Evolutionary conservation across 1,139 yeast genomes (phyloP).

Genomic region (Yamadazyma taylorii): DNA sequence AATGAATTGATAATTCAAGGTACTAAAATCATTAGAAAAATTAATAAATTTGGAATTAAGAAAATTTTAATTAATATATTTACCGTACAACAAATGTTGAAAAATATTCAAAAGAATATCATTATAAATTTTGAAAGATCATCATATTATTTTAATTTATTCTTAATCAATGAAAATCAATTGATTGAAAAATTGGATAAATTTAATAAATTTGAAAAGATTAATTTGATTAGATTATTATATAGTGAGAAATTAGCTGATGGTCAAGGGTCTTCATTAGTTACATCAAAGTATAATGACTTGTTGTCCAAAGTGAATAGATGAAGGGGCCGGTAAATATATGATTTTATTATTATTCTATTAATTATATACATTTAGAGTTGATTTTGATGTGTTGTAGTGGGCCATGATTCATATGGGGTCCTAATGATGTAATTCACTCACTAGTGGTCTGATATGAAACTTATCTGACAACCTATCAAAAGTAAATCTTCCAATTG

Average conservation of each 20-base stretch:
- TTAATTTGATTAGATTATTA: constrained; percentile 39
- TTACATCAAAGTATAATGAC: constrained; percentile 41
- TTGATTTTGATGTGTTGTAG: too few relatives aligned
- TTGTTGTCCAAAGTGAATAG: constrained; percentile 19
- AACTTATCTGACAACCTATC: constrained; percentile 46
- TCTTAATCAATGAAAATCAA: constrained; percentile 43
- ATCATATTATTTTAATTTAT: constrained; percentile 57
- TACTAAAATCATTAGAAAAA: constrained; percentile 52
- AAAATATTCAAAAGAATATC: constrained; percentile 60
- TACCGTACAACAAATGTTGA: constrained; percentile 73
- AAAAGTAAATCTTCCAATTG: constrained; percentile 67
- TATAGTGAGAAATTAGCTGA: constrained; percentile 48
- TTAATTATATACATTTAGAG: too few relatives aligned
- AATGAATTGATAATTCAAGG: constrained; percentile 60
- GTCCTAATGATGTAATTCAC: constrained; percentile 14
- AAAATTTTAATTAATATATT: constrained; percentile 67
- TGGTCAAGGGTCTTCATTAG: constrained; percentile 40
- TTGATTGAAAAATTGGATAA: constrained; percentile 26
- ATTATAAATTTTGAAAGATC: constrained; percentile 60
- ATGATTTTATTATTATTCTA: too few relatives aligned
- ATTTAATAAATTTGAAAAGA: constrained; percentile 26
- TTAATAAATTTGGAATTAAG: constrained; percentile 68
- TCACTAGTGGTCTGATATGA: constrained; percentile 16
- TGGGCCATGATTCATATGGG: too few relatives aligned
- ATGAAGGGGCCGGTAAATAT: too few relatives aligned